Conservation (phyloP, 257 asterid genomes). For the Solanum acaule region DNA sequence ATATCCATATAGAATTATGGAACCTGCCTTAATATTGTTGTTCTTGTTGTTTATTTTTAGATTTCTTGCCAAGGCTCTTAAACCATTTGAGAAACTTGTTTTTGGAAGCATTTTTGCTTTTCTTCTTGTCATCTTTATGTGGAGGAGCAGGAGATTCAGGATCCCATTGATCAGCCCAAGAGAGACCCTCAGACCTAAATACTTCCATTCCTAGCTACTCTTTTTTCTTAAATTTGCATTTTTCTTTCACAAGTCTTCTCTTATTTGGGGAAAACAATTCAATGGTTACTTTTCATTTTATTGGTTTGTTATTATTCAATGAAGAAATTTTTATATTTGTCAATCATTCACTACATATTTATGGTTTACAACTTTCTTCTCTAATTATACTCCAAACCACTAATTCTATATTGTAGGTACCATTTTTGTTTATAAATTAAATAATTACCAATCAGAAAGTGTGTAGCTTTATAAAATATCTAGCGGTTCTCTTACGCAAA, state of each 20-base stretch:
- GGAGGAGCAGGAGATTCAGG: conserved; percentile 55
- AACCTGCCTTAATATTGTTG: not conserved
- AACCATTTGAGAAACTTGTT: conserved; percentile 7
- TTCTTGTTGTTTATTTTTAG: not conserved
- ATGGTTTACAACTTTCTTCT: not conserved
- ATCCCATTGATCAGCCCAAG: conserved; percentile 99
- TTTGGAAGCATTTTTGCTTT: conserved; percentile 25
- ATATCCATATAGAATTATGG: not conserved
- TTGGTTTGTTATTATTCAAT: not conserved
- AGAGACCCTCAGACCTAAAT: conserved; percentile 50
- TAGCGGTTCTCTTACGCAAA: not conserved
- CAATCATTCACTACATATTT: not conserved
- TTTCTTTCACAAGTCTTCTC: not conserved
- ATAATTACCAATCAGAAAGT: not conserved
- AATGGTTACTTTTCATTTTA: not conserved
- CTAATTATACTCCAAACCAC: not conserved
- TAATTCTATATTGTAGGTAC: not conserved
- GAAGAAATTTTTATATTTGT: not conserved
- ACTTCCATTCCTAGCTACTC: conserved; percentile 38
- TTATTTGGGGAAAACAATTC: not conserved
- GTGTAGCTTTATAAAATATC: not conserved
- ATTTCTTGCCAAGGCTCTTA: not conserved
- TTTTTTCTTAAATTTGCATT: not conserved
- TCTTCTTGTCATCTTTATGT: conserved; percentile 17
- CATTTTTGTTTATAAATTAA: not conserved